A percentile compares a stretch with the other conserved stretches of the same genome.
Evolutionary conservation across 192 early-diverging fungal species (phyloP).

Genomic region (Lobulomyces angularis): DNA sequence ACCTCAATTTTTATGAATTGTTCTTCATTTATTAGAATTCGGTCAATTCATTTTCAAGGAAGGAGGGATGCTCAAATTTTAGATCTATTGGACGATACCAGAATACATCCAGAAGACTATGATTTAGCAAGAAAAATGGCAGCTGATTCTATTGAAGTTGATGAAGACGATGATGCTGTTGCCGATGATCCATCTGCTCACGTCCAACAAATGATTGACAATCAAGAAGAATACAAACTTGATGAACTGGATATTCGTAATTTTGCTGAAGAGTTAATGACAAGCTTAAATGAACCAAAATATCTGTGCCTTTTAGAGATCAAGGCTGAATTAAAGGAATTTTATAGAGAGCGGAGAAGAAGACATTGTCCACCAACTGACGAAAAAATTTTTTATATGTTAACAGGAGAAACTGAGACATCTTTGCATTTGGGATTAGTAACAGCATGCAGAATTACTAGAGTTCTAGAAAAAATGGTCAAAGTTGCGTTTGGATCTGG

Average conservation of each 20-base stretch:
- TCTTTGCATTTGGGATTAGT: slow-evolving; percentile 53
- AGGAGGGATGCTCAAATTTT: slow-evolving; percentile 19
- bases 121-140: slow-evolving; percentile 93
- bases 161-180: slow-evolving; percentile 24
- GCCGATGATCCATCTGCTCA: slow-evolving; percentile 66
- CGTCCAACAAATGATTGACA: slow-evolving; percentile 66
- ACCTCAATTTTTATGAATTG: slow-evolving; percentile 78
- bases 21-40: slow-evolving; percentile 79
- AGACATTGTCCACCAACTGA: slow-evolving; percentile 39
- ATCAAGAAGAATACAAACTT: slow-evolving; percentile 56
- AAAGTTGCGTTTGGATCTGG: slow-evolving; percentile 62
- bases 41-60: slow-evolving; percentile 30
- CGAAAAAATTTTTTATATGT: slow-evolving; percentile 64
- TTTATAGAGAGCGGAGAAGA: slow-evolving; percentile 62
- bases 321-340: slow-evolving; percentile 74
- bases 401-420: slow-evolving; percentile 68
- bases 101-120: slow-evolving; percentile 93
- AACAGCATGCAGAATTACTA: slow-evolving; percentile 54
- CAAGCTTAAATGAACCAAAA: slow-evolving; percentile 64
- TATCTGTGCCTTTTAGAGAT: slow-evolving; percentile 32
- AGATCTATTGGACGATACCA: slow-evolving; percentile 85
- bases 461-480: slow-evolving; percentile 61
- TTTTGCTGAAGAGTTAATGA: slow-evolving; percentile 74
- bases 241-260: slow-evolving; percentile 80
- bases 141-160: slow-evolving; percentile 82